phyloP scores from a whole-genome alignment of 352 stramenopile species.

The Globisporangium emineosum region DNA sequence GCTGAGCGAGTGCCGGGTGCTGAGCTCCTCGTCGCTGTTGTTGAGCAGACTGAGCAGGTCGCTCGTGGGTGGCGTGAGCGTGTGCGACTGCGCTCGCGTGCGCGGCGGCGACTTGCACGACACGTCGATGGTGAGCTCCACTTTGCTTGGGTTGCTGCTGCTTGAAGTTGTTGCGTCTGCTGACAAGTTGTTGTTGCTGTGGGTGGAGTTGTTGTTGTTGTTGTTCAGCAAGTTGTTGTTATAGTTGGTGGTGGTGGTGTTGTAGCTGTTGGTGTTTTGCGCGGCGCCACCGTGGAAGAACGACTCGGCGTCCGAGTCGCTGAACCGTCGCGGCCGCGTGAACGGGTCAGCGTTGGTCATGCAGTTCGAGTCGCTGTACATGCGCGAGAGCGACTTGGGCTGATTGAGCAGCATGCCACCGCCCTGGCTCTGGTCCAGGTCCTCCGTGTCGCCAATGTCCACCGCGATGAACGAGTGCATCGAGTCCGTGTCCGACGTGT shows the following conservation, averaged over 20 bases:
- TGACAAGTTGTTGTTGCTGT: not conserved
- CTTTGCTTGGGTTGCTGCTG: slow-evolving; percentile 2
- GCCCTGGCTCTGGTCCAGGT: slow-evolving; percentile 27
- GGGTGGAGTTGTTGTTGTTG: not conserved
- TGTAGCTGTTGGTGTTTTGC: slow-evolving; percentile 21
- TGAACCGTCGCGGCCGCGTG: slow-evolving; percentile 67
- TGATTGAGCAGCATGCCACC: slow-evolving; percentile 33
- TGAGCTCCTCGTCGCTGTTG: slow-evolving; percentile 12
- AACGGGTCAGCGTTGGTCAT: slow-evolving; percentile 31
- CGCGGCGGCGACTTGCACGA: slow-evolving; percentile 9
- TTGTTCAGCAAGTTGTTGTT: not conserved
- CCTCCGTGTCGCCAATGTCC: slow-evolving; percentile 63
- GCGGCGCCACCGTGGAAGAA: slow-evolving; percentile 48
- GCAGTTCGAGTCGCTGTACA: slow-evolving; percentile 73
- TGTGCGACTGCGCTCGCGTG: slow-evolving; percentile 15
- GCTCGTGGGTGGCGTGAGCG: slow-evolving; percentile 5
- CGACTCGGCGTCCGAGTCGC: slow-evolving; percentile 73
- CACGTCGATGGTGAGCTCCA: slow-evolving; percentile 21
- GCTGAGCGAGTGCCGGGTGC: not conserved
- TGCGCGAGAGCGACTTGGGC: slow-evolving; percentile 56
- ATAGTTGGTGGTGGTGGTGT: slow-evolving; percentile 5
- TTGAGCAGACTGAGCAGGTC: not conserved
- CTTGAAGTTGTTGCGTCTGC: slow-evolving; percentile 11
- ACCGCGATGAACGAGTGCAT: slow-evolving; percentile 77
- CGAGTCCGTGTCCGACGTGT: slow-evolving; percentile 67